Base-by-base conservation (phyloP, 176 grass and related monocot genomes). In the Lolium perenne region DNA sequence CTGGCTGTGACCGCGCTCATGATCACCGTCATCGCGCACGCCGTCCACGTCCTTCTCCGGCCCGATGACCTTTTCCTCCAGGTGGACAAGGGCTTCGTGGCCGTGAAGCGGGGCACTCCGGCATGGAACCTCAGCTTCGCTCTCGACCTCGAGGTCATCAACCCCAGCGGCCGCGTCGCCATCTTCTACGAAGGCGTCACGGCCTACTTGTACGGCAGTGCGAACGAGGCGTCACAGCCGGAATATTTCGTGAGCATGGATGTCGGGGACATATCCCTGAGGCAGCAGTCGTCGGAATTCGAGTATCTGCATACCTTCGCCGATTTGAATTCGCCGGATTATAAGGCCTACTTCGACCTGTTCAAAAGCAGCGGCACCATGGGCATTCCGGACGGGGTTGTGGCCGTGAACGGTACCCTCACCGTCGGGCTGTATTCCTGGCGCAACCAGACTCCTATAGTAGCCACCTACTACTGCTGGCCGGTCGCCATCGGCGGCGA, bases 151-250 rank as follows among this genome's bases (percentile, higher is more conserved):
- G 32, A 35, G 32, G 32, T 35, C 32, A 35, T 35, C 32, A 35
- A 80, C 77, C 58, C 58, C 12, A 29, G 58, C 58, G 77, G 77
- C 59, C 58, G 32, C 58, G 47, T 43, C 40, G 58, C 11, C 58
- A 26, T 80, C 21, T 64, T 64, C 58, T 80, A 47, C 77, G 47
- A 21, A 59, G 1, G 6, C 40, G 17, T 80, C 58, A 22, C 0
- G 0, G 58, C 3, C 13, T 10, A 0, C 2, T 4, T 79, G 17
- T 6, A 0, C 6, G 18, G 51, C 75, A 11, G 41, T 5, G 58
- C n/a, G 3, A 61, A n/a, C 58, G 61, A 26, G 22, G 45, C 22
- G 10, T 38, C 49, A 2, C 5, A 20, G 58, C n/a, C 58, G 9
- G 3, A 3, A 22, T 61, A 1, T 10, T 61, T 61, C n/a, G 58